Evolutionary conservation across 371 early-diverging fungal genomes (phyloP), one percentile per base, ranked within the genome.

Genomic region (Mortierella sp.): DNA sequence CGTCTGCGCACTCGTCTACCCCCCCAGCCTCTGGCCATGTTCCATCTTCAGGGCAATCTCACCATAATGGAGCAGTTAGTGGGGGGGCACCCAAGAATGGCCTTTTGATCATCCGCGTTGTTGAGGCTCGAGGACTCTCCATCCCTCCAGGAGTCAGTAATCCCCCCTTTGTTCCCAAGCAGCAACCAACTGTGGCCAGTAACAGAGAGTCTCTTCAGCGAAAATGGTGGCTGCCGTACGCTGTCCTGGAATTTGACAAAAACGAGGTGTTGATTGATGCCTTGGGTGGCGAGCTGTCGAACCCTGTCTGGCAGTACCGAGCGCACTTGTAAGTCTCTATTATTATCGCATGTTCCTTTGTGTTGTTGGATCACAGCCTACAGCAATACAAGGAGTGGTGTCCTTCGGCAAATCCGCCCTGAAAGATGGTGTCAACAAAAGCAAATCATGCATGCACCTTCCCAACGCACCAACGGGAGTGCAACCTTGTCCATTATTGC

Each of bases 211-310:
- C 91, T 13, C 79, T 88, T 14, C 87, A 85, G 66, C 89, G 90
- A 69, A 92, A 89, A 67, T 88, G 92, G 84, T 89, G 90, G 88
- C 67, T 94, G 19, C 96, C 95, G 3, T 96, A 95, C 68, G 90
- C 90, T 19, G 95, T 96, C 16, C 81, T 95, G 28, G 96, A 95
- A 81, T 95, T 96, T 67, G 97, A 96, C 83, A 94, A 94, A 87
- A 95, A 95, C 76, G 95, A 96, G 80, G 85, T 94, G 41, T 82
- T 94, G 59, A 93, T 94, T 34, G 89, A 92, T 69, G 91, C 94
- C 26, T 79, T 91, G 9, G 93, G 91, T 30, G 91, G 92, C 26
- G 92, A 91, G 67, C 82, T 89, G 52, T 81, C 82, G 24, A 90
- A 88, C 61, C 93, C 95, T 16, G 80, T 89, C 28, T 96, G 95